Evolutionary conservation across 345 rosid species (phyloP).

Genomic region (Murraya koenigii): DNA sequence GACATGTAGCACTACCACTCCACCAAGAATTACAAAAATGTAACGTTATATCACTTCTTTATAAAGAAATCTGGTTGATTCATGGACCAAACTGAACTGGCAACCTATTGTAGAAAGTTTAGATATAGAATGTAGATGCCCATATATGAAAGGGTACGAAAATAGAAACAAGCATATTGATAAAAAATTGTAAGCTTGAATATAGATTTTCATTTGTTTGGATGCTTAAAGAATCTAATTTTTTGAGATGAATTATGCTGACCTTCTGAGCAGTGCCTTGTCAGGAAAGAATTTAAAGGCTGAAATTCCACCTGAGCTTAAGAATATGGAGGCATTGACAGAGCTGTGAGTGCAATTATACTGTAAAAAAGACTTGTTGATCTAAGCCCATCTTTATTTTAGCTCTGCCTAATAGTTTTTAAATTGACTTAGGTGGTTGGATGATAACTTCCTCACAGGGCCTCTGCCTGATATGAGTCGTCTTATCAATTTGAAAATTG

Average conservation of each 20-base stretch:
- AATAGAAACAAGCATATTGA: not conserved
- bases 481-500: conserved; percentile 62
- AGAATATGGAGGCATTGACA: conserved; percentile 57
- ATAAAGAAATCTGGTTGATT: not conserved
- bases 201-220: not conserved
- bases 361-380: not conserved
- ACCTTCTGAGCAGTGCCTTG: conserved; percentile 53
- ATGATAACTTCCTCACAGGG: conserved; percentile 67
- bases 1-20: conserved; percentile 57
- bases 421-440: conserved; percentile 68
- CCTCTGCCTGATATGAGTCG: conserved; percentile 74
- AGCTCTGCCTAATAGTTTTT: conserved; percentile 2
- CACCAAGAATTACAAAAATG: conserved; percentile 93
- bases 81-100: not conserved
- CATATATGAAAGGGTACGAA: not conserved
- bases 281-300: conserved; percentile 70
- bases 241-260: conserved; percentile 1
- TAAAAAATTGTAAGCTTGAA: not conserved
- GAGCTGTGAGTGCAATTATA: conserved; percentile 64
- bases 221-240: not conserved
- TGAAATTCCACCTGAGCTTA: conserved; percentile 59
- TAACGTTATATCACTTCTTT: conserved; percentile 31
- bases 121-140: not conserved
- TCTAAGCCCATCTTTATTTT: not conserved
- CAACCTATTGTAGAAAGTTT: not conserved